Percentiles rank a stretch among this genome's conserved stretches.
These are phyloP conservation scores for Fusarium ambrosium DNA, from an alignment of 2,329 filamentous ascomycete species.

Conservation along the genomic window DNA sequence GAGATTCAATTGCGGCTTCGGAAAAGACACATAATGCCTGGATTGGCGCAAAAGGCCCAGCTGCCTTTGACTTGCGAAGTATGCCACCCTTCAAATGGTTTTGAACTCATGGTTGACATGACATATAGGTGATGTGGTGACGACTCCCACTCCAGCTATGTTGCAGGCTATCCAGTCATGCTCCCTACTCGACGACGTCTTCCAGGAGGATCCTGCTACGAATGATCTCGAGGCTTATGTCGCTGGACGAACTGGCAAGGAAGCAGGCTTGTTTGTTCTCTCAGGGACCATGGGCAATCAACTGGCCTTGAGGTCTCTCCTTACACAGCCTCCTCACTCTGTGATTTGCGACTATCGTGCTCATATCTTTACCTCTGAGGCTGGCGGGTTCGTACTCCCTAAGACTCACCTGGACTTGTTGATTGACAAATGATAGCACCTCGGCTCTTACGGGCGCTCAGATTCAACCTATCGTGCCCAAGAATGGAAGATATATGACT, in stretches of 20 bases:
- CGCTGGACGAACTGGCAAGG: constrained; percentile 79
- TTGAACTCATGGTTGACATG: constrained; percentile 1
- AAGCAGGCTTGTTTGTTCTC: constrained; percentile 83
- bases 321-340: constrained; percentile 83
- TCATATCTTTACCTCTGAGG: constrained; percentile 80
- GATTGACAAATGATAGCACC: constrained; percentile 62
- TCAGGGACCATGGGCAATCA: constrained; percentile 98
- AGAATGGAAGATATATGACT: constrained; percentile 80
- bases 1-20: constrained; percentile 17
- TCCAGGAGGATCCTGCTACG: constrained; percentile 83
- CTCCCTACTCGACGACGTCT: constrained; percentile 87
- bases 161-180: constrained; percentile 81
- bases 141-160: constrained; percentile 85
- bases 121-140: constrained; percentile 66
- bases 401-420: not conserved
- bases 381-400: constrained; percentile 64
- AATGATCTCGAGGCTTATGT: constrained; percentile 80
- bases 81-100: constrained; percentile 25
- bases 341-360: constrained; percentile 84
- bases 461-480: constrained; percentile 74
- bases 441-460: constrained; percentile 79
- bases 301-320: constrained; percentile 81
- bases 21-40: constrained; percentile 50
- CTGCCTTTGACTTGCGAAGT: constrained; percentile 58
- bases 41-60: constrained; percentile 55